Conservation (phyloP, 2,329 filamentous ascomycete genomes). For the Aspergillus vadensis region DNA sequence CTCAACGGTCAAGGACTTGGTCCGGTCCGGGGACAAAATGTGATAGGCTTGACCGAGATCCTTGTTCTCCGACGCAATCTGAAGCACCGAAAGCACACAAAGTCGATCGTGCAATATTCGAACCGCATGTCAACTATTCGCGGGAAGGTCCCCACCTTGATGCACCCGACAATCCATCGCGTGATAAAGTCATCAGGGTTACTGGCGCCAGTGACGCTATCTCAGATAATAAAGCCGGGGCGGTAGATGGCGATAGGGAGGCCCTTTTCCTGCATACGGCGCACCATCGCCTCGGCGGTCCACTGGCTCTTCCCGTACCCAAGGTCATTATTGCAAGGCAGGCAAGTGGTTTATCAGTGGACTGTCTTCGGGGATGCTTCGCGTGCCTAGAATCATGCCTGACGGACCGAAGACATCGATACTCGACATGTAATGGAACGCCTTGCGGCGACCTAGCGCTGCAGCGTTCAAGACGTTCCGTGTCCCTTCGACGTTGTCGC, state of each 20-base stretch:
- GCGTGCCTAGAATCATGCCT: slow-evolving; percentile 11
- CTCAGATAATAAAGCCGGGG: slow-evolving; percentile 78
- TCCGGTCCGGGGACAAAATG: slow-evolving; percentile 56
- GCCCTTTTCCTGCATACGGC: slow-evolving; percentile 71
- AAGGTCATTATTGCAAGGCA: slow-evolving; percentile 60
- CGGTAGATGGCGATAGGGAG: slow-evolving; percentile 70
- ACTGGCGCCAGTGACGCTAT: slow-evolving; percentile 59
- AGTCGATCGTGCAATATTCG: too few species aligned
- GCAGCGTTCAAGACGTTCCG: slow-evolving; percentile 4
- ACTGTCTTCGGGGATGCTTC: slow-evolving; percentile 9
- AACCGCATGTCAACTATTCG: too few species aligned
- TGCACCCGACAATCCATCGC: slow-evolving; percentile 66
- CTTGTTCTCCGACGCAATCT: slow-evolving; percentile 56
- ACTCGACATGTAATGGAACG: slow-evolving; percentile 14
- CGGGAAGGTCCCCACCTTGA: too few species aligned
- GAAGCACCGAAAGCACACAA: too few species aligned
- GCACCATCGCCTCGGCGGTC: slow-evolving; percentile 59
- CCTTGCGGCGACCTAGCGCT: slow-evolving; percentile 9
- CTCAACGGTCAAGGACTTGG: slow-evolving; percentile 6
- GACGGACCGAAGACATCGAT: slow-evolving; percentile 14
- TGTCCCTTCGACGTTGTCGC: slow-evolving; percentile 9
- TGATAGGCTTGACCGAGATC: too few species aligned
- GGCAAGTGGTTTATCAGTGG: slow-evolving; percentile 13
- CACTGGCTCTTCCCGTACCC: slow-evolving; percentile 13
- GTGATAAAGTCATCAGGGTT: slow-evolving; percentile 83